Percentiles rank a stretch among this genome's conserved stretches.
These are phyloP conservation scores for Ceratocystis harringtonii DNA, from an alignment of 2,329 filamentous ascomycete species.

Conservation along the genomic window DNA sequence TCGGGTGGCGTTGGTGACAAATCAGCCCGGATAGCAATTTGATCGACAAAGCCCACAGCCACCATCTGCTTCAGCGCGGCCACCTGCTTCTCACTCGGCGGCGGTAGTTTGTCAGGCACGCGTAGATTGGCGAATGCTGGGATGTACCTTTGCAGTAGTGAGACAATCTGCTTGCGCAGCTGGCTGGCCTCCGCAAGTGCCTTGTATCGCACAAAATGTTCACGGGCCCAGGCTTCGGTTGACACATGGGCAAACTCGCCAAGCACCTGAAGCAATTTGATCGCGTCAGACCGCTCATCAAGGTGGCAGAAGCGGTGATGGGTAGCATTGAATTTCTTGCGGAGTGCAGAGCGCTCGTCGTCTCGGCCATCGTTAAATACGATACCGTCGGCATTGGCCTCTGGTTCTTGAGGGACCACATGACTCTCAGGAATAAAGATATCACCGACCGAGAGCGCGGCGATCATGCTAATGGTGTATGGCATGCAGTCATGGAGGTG, in stretches of 20 bases:
- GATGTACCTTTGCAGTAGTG: constrained; percentile 45
- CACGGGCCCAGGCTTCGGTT: constrained; percentile 58
- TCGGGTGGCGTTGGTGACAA: constrained; percentile 60
- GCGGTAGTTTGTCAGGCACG: constrained; percentile 41
- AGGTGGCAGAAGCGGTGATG: constrained; percentile 66
- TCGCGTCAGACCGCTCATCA: constrained; percentile 71
- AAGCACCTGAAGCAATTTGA: constrained; percentile 79
- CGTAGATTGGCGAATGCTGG: constrained; percentile 44
- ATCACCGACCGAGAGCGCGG: constrained; percentile 75
- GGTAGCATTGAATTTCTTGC: constrained; percentile 49
- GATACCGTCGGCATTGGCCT: constrained; percentile 30
- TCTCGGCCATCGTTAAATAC: constrained; percentile 59
- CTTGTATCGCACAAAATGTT: constrained; percentile 77
- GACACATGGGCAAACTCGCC: constrained; percentile 70
- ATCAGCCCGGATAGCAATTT: constrained; percentile 84
- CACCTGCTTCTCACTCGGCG: constrained; percentile 52
- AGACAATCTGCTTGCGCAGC: constrained; percentile 67
- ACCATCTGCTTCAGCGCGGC: constrained; percentile 79
- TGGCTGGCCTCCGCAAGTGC: constrained; percentile 74
- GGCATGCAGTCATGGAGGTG: constrained; percentile 68
- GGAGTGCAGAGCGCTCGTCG: constrained; percentile 48
- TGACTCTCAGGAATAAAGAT: constrained; percentile 74
- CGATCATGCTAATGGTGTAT: constrained; percentile 77
- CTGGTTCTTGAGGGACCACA: constrained; percentile 42
- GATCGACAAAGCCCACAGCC: constrained; percentile 83